A percentile compares a stretch with the other conserved stretches of the same genome.
phyloP scores from a whole-genome alignment of 768 basidiomycete species.

The Suillus paluster region DNA sequence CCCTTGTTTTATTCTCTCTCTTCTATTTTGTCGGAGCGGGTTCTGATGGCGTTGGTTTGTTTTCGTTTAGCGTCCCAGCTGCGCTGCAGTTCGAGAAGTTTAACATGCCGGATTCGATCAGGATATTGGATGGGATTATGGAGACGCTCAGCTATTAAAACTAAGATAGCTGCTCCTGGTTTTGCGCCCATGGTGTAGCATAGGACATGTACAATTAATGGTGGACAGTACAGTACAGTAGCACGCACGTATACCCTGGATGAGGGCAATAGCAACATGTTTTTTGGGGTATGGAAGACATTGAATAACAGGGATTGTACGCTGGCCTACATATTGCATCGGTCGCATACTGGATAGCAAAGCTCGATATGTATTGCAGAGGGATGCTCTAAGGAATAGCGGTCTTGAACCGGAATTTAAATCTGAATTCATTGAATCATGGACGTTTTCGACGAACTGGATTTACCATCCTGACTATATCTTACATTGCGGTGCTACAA shows the following conservation, averaged over 20 bases:
- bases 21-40: not conserved
- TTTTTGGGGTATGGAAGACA: not conserved
- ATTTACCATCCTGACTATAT: no score
- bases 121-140: slow-evolving; percentile 81
- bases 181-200: not conserved
- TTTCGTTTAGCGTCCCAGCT: slow-evolving; percentile 68
- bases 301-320: not conserved
- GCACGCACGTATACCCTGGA: slow-evolving; percentile 4
- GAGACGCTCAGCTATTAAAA: slow-evolving; percentile 77
- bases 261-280: not conserved
- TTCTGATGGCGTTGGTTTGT: slow-evolving; percentile 9
- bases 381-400: no score
- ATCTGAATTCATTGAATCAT: no score
- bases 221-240: slow-evolving; percentile 5
- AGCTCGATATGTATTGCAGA: no score
- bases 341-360: no score
- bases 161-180: not conserved
- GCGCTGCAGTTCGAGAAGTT: slow-evolving; percentile 91
- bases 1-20: slow-evolving; percentile 6
- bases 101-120: slow-evolving; percentile 84
- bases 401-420: no score
- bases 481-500: no score
- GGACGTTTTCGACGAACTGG: no score
- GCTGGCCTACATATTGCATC: no score
- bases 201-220: not conserved